A percentile compares a stretch with the other conserved stretches of the same genome.
Conservation (phyloP, 257 asterid species). For the Solanum tarapatanum region DNA sequence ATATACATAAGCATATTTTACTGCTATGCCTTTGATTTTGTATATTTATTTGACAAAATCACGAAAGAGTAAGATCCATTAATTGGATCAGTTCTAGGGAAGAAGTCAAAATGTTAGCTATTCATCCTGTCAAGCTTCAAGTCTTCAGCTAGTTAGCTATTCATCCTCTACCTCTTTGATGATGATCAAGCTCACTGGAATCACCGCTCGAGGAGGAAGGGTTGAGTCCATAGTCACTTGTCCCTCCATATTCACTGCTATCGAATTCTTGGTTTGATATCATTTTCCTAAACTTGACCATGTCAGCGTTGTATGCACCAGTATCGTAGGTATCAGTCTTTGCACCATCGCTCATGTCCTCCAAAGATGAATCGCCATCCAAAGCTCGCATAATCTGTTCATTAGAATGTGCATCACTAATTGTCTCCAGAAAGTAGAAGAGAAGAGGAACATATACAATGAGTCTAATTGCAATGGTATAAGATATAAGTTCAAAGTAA, state of each 20-base stretch:
- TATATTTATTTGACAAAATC: not conserved
- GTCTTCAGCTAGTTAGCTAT: not conserved
- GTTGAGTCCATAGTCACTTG: slow-evolving; percentile 49
- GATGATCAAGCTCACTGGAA: slow-evolving; percentile 9
- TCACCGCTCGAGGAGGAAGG: slow-evolving; percentile 43
- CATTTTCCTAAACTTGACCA: slow-evolving; percentile 75
- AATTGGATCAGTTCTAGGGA: not conserved
- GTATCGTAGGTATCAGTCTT: slow-evolving; percentile 54
- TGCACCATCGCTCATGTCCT: slow-evolving; percentile 50
- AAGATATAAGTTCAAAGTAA: not conserved
- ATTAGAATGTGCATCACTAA: not conserved
- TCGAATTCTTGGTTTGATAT: slow-evolving; percentile 38
- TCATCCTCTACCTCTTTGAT: slow-evolving; percentile 1
- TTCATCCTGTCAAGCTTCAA: not conserved
- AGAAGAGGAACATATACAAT: not conserved
- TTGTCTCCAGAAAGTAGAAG: not conserved
- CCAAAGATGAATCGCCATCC: slow-evolving; percentile 73
- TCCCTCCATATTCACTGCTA: slow-evolving; percentile 50
- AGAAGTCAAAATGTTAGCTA: not conserved
- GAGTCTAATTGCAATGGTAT: not conserved
- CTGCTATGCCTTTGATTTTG: not conserved
- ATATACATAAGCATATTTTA: not conserved
- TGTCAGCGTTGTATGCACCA: slow-evolving; percentile 70
- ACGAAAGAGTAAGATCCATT: not conserved
- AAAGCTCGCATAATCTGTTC: slow-evolving; percentile 59